Evolutionary conservation across 352 stramenopile species (phyloP), one percentile per base, ranked within the genome.

Genomic region (Blastocystis sp.): DNA sequence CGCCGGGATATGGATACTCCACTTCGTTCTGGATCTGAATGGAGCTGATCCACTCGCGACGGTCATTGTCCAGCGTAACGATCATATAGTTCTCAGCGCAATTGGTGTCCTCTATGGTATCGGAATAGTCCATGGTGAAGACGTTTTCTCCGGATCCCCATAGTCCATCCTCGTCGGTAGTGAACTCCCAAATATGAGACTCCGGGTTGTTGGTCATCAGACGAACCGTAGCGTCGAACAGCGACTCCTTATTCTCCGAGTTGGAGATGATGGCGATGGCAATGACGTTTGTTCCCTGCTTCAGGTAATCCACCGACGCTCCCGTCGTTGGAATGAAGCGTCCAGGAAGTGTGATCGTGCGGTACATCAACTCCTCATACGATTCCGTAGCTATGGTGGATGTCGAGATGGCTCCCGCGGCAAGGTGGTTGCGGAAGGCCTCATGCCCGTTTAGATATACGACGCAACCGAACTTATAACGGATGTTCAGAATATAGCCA

Each of bases 251-350:
- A 1, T 46, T 7, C 32, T 81, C 21, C 8, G 29, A 63, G 9
- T 6, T 40, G 7, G 8, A 6, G 21, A 38, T 16, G 21, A 81
- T 21, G 3, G 69, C 69, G 40, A 81, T 81, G 11, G 69, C 69
- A 44, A 81, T 81, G 3, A 32, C 44, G 51, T 81, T 81, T 44
- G 48, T 32, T 38, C 69, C 69, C 32, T 81, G 29, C 0, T 81
- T 32, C 3, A 81, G 11, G 29, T 81, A 81, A 24, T 6, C n/a
- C 16, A 64, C 34, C 6, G 69, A 7, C 14, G 46, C 24, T 9
- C 24, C 40, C 7, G 51, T 32, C 7, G 51, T 59, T 32, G 32
- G 4, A 4, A 73, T 34, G 24, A 18, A 44, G 11, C 21, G 16
- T 6, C 21, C 67, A 1, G 67, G 38, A 59, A 78, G 67, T 27